Percentiles rank a stretch among this genome's conserved stretches.
phyloP scores from a whole-genome alignment of 768 basidiomycete genomes.

The Fistulinella prunicolor region DNA sequence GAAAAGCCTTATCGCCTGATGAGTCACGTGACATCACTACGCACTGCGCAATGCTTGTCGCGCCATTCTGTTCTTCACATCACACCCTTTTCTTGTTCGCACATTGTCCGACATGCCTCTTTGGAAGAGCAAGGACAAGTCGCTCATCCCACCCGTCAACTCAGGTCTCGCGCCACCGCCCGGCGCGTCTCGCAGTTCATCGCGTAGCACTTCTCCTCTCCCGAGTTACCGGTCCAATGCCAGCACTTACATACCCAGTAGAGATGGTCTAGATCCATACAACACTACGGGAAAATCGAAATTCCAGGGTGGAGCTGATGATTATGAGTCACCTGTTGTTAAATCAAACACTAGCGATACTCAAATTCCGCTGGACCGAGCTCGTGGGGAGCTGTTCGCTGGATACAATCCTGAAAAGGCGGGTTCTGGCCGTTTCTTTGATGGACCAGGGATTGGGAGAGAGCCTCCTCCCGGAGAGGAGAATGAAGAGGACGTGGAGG shows the following conservation, averaged over 20 bases:
- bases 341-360: constrained; percentile 15
- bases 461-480: constrained; percentile 63
- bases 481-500: constrained; percentile 87
- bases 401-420: constrained; percentile 63
- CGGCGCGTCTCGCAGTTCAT: constrained; percentile 27
- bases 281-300: constrained; percentile 28
- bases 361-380: constrained; percentile 54
- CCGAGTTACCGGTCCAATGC: constrained; percentile 50
- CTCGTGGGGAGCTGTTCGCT: constrained; percentile 72
- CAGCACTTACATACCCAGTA: constrained; percentile 64
- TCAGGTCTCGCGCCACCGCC: constrained; percentile 29
- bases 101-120: constrained; percentile 28
- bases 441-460: constrained; percentile 48
- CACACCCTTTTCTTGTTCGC: no score
- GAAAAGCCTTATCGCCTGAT: no score
- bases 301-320: constrained; percentile 26
- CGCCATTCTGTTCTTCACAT: not conserved
- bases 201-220: constrained; percentile 37
- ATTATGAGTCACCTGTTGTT: constrained; percentile 15
- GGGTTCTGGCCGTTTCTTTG: constrained; percentile 66
- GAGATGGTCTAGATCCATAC: constrained; percentile 60
- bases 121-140: constrained; percentile 65
- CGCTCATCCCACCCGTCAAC: constrained; percentile 65
- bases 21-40: constrained; percentile 15
- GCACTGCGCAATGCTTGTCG: not conserved